Evolutionary conservation across 176 grass and related monocot genomes (phyloP).

Genomic region (Oryza rufipogon): DNA sequence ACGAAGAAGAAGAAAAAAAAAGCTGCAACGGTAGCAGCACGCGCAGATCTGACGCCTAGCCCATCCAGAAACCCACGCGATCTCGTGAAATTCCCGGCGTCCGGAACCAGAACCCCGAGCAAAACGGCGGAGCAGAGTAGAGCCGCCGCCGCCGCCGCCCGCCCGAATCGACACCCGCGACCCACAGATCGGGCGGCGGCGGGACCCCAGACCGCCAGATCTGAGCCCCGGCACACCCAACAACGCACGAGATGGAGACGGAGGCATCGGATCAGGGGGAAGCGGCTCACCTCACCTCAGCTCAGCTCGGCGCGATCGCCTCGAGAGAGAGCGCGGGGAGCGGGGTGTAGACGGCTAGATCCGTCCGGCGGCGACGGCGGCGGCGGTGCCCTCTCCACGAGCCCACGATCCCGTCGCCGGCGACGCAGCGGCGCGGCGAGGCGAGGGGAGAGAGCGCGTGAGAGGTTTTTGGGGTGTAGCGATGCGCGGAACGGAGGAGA

Average conservation of each 20-base stretch:
- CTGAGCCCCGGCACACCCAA: background rate
- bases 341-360: slow-evolving; percentile 8
- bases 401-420: slow-evolving; percentile 7
- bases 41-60: slow-evolving; percentile 38
- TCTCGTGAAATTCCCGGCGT: slow-evolving; percentile 19
- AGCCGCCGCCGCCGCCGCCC: too few relatives aligned
- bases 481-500: background rate
- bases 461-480: slow-evolving; percentile 47
- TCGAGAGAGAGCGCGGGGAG: background rate
- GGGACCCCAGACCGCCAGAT: slow-evolving; percentile 33
- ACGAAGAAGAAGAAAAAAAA: background rate
- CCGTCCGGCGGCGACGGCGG: background rate
- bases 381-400: background rate
- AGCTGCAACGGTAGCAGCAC: slow-evolving; percentile 15
- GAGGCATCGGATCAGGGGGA: background rate
- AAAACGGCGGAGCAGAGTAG: background rate
- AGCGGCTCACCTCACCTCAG: slow-evolving; percentile 2
- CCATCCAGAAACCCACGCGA: background rate
- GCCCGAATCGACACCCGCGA: background rate
- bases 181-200: slow-evolving; percentile 10
- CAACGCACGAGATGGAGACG: background rate
- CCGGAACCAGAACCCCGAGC: background rate
- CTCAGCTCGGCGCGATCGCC: slow-evolving; percentile 40
- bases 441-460: background rate
- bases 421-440: background rate